Evolutionary conservation across 2,329 filamentous ascomycete genomes (phyloP), one percentile per base, ranked within the genome.

Genomic region (Alternaria ventricosa): DNA sequence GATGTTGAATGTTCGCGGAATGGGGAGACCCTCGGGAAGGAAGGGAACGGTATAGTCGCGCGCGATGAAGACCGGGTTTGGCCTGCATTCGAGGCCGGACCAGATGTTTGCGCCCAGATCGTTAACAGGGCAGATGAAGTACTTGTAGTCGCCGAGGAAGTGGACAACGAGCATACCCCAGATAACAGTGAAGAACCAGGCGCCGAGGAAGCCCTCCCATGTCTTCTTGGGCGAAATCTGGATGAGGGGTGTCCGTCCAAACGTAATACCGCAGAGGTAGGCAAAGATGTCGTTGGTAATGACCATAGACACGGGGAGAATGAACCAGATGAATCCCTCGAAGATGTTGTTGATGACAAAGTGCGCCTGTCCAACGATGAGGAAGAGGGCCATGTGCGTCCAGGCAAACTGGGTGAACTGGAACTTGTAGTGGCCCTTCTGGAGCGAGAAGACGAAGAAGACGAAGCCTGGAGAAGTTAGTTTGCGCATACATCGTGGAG

Each of bases 321-420:
- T 97, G 86, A 99, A 98, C 96, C 96, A 99, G 79, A 99, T 97
- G 92, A 99, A 94, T 83, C 96, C 96, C 83, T 99, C 96, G 74
- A 99, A 96, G 70, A 99, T 92, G 82, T 99, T 99, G 87, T 99
- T 99, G 93, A 99, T 98, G 83, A 98, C 93, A 81, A 99, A 99
- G 80, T 99, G 96, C 13, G 96, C 94, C 82, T 99, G 94, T 6
- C 97, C 94, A 43, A 98, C 95, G 75, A 99, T 97, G 75, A 99
- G 86, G 84, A 97, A 98, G 20, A 99, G 88, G 6, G 96, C 96
- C 94, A 99, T 98, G 81, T 99, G 96, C 13, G 96, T 98, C 96
- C 96, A 99, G 57, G 94, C 96, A 76, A 98, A 99, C 82, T 99
- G 96, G 66, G 94, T 97, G 83, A 99, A 99, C 82, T 99, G 96